Percentiles rank a stretch among this genome's conserved stretches.
These are phyloP conservation scores for Corylus heterophylla DNA, from an alignment of 306 rosid genomes.

Conservation along the genomic window DNA sequence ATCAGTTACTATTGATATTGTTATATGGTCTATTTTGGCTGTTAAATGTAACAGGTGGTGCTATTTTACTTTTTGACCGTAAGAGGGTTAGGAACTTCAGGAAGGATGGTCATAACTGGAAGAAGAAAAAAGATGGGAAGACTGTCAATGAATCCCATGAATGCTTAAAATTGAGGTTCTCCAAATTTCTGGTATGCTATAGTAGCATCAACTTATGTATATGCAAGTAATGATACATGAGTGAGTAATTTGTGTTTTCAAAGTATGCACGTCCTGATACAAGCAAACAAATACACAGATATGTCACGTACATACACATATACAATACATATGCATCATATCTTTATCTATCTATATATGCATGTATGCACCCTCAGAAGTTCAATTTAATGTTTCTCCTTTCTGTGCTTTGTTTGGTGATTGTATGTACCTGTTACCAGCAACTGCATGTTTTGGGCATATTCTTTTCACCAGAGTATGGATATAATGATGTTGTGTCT, in stretches of 20 bases:
- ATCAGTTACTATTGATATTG: slow-evolving; percentile 21
- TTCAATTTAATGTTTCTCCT: not conserved
- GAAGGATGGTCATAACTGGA: slow-evolving; percentile 97
- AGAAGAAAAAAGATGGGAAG: slow-evolving; percentile 73
- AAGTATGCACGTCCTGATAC: no score
- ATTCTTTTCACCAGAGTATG: not conserved
- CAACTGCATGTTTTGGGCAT: not conserved
- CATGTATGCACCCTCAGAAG: not conserved
- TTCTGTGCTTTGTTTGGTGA: not conserved
- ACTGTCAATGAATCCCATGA: no score
- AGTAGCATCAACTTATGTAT: no score
- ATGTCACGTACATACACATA: no score
- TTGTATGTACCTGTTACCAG: not conserved
- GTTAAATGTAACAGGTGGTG: slow-evolving; percentile 70
- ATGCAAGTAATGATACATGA: no score
- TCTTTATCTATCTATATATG: not conserved
- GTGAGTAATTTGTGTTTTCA: no score
- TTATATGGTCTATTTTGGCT: slow-evolving; percentile 21
- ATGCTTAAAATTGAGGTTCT: no score
- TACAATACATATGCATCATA: no score
- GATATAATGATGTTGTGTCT: not conserved
- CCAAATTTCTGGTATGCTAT: no score
- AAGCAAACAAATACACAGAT: no score
- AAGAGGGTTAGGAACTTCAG: slow-evolving; percentile 94
- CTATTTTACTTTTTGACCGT: slow-evolving; percentile 78